These are phyloP conservation scores for Anethum foeniculum DNA, from an alignment of 140 eudicot genomes.

Conservation along the genomic window DNA sequence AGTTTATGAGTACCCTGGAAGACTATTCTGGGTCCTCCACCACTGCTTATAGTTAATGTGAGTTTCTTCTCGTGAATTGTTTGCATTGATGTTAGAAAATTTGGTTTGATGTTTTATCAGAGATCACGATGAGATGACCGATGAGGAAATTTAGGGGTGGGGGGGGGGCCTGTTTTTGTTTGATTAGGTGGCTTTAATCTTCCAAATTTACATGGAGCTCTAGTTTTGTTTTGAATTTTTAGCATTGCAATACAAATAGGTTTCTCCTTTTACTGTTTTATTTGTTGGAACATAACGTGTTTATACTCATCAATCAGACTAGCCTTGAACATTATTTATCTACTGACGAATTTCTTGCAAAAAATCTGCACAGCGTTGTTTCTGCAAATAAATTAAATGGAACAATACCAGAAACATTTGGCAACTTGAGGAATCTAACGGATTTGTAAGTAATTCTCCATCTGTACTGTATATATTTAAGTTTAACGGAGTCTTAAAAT, in stretches of 20 bases:
- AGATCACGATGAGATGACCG: no score
- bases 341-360: background rate
- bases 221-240: background rate
- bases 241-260: background rate
- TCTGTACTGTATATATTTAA: background rate
- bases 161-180: no score
- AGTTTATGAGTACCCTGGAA: no score
- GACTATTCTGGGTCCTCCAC: no score
- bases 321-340: background rate
- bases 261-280: background rate
- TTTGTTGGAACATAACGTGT: background rate
- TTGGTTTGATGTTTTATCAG: no score
- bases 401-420: slow-evolving; percentile 57
- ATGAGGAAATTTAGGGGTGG: no score
- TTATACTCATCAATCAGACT: background rate
- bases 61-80: no score
- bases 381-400: slow-evolving; percentile 73
- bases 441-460: slow-evolving; percentile 56
- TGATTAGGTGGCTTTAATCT: background rate
- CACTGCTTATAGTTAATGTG: no score
- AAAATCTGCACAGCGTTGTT: slow-evolving; percentile 47
- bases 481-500: background rate
- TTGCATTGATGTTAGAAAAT: no score
- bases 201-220: background rate
- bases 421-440: slow-evolving; percentile 43